Base-by-base conservation (phyloP, 257 asterid genomes). In the Penstemon barbatus region DNA sequence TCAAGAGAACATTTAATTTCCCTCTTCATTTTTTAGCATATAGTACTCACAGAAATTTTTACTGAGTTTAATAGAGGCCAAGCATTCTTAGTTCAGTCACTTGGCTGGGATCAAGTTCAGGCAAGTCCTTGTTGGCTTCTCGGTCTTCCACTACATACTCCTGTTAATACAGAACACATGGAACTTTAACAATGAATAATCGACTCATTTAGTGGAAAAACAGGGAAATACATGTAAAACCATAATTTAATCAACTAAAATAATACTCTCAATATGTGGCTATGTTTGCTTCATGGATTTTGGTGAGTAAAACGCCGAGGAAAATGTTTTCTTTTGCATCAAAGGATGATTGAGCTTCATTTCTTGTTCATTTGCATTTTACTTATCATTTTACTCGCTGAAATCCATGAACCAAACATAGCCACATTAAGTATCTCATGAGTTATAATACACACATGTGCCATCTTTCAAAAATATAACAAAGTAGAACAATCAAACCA, bases 141-240 rank as follows among this genome's bases (percentile, higher is more conserved):
- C 92, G 84, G 80, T 90, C 98, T 90, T 90, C 92, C 60, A 93
- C 98, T 64, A 93, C 83, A 67, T 86, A 93, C 77, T 93, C 98
- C 98, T 92, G 85, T 46, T 45, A 43, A 51, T 60, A 57, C 10
- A 42, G 58, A 63, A 19, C 45, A 7, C 3, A 46, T 38, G 33
- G 68, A 56, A 62, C 25, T 8, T 18, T 12, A 25, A 37, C 50
- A 60, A 43, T 25, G 10, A 63, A 54, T 37, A 65, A 42, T 10
- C 66, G 33, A 59, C 42, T 57, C 11, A 4, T 41, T 3, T 18
- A 48, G 12, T 49, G 15, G 5, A 11, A 64, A 55, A 63, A 44
- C 12, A 25, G 57, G 45, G 15, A 37, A 50, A 41, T 42, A 13
- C 6, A 25, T 6, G 43, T 36, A 56, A 40, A 56, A 18, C 18